These are phyloP conservation scores for Metschnikowia kunwiensis DNA, from an alignment of 805 yeast species.

Conservation along the genomic window DNA sequence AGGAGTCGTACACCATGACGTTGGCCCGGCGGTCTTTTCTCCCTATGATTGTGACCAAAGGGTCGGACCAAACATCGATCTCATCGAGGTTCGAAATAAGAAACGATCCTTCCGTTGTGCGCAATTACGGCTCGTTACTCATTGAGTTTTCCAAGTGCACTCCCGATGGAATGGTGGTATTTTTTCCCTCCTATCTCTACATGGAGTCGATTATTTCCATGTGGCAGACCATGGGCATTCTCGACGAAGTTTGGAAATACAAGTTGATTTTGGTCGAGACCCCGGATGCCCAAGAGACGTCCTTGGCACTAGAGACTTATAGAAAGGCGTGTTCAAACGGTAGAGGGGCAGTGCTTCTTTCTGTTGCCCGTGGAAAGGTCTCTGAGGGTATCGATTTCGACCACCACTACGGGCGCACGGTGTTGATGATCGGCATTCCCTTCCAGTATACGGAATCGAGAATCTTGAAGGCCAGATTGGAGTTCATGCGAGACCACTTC, in stretches of 20 bases:
- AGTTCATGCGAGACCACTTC: slow-evolving; percentile 87
- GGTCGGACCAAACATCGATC: slow-evolving; percentile 96
- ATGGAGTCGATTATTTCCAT: slow-evolving; percentile 97
- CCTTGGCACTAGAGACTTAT: slow-evolving; percentile 91
- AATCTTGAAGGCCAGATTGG: slow-evolving; percentile 90
- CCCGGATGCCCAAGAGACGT: slow-evolving; percentile 98
- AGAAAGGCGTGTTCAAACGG: slow-evolving; percentile 97
- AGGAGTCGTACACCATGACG: slow-evolving; percentile 95
- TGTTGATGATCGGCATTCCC: slow-evolving; percentile 97
- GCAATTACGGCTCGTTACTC: slow-evolving; percentile 90
- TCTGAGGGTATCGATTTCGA: slow-evolving; percentile 99
- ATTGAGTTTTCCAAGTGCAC: slow-evolving; percentile 93
- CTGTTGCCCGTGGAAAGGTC: slow-evolving; percentile 98
- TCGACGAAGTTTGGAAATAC: slow-evolving; percentile 98
- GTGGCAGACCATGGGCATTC: slow-evolving; percentile 98
- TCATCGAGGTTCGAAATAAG: slow-evolving; percentile 95
- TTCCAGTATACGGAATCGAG: slow-evolving; percentile 98
- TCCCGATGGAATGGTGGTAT: slow-evolving; percentile 97
- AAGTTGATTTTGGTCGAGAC: slow-evolving; percentile 94
- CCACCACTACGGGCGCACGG: slow-evolving; percentile 96
- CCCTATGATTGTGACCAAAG: slow-evolving; percentile 95
- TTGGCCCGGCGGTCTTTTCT: slow-evolving; percentile 86
- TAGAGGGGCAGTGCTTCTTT: slow-evolving; percentile 90
- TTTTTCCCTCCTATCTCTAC: slow-evolving; percentile 93
- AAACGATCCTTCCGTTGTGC: slow-evolving; percentile 95